Percentiles rank a stretch among this genome's conserved stretches.
Evolutionary conservation across 176 grass and related monocot species (phyloP).

Genomic region (Oryza brachyantha): DNA sequence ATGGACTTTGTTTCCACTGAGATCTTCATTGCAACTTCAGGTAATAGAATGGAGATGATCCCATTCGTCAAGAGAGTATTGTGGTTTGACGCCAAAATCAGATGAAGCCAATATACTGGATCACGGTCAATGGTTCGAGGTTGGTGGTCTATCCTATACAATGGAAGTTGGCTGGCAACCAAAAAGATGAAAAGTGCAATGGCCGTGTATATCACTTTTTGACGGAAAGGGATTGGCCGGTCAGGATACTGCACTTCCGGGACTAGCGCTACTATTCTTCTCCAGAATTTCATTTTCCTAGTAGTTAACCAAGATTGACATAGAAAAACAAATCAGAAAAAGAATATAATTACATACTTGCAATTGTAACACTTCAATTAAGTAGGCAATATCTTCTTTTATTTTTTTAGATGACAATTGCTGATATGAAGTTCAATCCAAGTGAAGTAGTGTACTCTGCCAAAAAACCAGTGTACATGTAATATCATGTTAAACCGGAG

Average conservation of each 20-base stretch:
- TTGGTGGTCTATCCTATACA: background rate
- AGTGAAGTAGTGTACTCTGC: too few relatives aligned
- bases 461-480: too few relatives aligned
- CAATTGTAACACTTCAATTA: too few relatives aligned
- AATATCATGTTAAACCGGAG: too few relatives aligned
- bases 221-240: background rate
- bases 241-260: background rate
- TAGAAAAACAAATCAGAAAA: background rate
- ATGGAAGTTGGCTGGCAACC: background rate
- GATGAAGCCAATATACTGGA: background rate
- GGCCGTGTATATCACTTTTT: background rate
- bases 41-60: background rate
- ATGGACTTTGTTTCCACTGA: background rate
- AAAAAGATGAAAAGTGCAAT: background rate
- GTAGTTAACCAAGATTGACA: background rate
- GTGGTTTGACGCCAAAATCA: too few relatives aligned
- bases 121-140: background rate
- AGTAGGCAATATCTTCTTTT: too few relatives aligned
- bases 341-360: too few relatives aligned
- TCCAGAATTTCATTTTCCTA: background rate
- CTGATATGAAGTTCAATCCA: too few relatives aligned
- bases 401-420: too few relatives aligned
- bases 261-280: background rate
- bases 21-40: background rate
- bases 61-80: conserved; percentile 2